Percentiles rank a stretch among this genome's conserved stretches.
Conservation (phyloP, 2,329 filamentous ascomycete species). For the Atkinsonella texensis region DNA sequence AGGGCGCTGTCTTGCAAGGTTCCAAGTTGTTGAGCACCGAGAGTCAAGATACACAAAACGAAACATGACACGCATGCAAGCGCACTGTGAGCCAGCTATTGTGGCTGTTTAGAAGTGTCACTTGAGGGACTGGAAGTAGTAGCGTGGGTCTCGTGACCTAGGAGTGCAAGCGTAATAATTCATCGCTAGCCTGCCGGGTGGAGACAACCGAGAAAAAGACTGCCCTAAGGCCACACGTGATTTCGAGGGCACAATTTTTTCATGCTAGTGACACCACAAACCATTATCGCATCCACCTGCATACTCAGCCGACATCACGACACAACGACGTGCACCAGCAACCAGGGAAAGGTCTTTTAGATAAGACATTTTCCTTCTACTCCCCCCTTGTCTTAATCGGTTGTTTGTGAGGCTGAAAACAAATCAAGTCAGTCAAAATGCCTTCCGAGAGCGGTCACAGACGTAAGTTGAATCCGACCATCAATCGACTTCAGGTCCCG, state of each 20-base stretch:
- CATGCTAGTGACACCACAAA: constrained; percentile 21
- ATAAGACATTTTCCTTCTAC: constrained; percentile 30
- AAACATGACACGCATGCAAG: too few species aligned
- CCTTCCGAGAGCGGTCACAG: constrained; percentile 79
- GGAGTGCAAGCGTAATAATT: too few species aligned
- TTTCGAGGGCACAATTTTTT: constrained; percentile 23
- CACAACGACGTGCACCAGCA: constrained; percentile 31
- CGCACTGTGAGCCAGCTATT: too few species aligned
- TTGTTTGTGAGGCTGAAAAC: constrained; percentile 35
- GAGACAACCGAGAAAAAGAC: not conserved
- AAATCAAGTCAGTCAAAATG: constrained; percentile 55
- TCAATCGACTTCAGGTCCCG: not conserved
- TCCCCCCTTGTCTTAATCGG: constrained; percentile 28
- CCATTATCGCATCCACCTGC: constrained; percentile 24
- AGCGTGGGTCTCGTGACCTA: not conserved
- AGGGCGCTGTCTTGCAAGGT: too few species aligned
- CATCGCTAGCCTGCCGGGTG: not conserved
- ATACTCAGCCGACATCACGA: constrained; percentile 24
- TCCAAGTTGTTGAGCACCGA: too few species aligned
- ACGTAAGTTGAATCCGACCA: constrained; percentile 48
- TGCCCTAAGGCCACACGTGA: constrained; percentile 26
- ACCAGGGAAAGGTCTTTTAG: constrained; percentile 32
- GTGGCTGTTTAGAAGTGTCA: too few species aligned
- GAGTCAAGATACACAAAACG: too few species aligned
- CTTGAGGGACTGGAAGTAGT: not conserved